phyloP scores from a whole-genome alignment of 2,329 filamentous ascomycete genomes.

The Botrytis sinoallii region DNA sequence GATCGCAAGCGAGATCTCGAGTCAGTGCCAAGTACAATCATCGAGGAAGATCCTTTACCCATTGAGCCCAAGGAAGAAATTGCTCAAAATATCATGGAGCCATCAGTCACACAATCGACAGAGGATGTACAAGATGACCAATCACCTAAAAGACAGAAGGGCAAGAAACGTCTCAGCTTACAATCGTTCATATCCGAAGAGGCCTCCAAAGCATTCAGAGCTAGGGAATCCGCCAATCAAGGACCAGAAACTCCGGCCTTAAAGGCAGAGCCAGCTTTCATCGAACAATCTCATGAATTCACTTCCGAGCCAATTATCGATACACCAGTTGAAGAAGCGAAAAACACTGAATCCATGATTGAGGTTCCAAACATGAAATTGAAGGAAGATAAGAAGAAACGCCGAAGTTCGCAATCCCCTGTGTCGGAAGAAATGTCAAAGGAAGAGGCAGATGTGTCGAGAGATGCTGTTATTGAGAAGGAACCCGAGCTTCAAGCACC shows the following conservation, averaged over 20 bases:
- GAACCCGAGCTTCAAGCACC: neutral
- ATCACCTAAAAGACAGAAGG: neutral
- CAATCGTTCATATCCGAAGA: constrained; percentile 8
- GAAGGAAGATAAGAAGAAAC: constrained; percentile 34
- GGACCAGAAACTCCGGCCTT: neutral
- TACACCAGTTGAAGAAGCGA: neutral
- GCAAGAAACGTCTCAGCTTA: constrained; percentile 6
- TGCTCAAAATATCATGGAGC: neutral
- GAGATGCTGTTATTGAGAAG: neutral
- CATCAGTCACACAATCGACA: neutral
- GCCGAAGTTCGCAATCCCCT: constrained; percentile 11
- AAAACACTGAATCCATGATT: too few species aligned
- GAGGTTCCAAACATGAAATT: neutral
- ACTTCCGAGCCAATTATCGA: neutral
- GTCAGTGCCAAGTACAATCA: neutral
- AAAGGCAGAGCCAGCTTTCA: neutral
- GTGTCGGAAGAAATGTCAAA: neutral
- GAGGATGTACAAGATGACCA: neutral
- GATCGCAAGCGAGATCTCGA: constrained; percentile 1
- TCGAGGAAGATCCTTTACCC: neutral
- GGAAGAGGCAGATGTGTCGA: neutral
- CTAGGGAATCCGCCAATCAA: neutral
- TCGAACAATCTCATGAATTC: neutral
- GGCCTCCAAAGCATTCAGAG: constrained; percentile 7
- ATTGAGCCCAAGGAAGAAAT: neutral